phyloP scores from a whole-genome alignment of 2,329 filamentous ascomycete genomes.

The Xylariaceae sp. region DNA sequence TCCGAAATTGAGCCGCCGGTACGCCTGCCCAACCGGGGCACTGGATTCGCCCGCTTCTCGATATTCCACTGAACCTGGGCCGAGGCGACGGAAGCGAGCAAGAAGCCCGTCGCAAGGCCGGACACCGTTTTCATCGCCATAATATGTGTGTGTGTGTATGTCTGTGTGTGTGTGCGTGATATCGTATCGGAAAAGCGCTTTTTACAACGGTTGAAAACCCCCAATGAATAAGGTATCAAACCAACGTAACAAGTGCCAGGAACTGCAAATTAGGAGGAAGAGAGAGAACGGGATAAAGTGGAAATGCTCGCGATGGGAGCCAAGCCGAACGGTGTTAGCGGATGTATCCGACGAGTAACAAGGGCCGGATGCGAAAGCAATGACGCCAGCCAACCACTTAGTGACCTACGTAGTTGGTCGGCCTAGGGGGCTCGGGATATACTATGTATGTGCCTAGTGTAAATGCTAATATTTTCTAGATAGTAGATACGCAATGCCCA shows the following conservation, averaged over 20 bases:
- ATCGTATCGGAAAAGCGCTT: neutral
- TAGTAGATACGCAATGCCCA: too few relatives aligned
- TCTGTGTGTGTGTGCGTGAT: neutral
- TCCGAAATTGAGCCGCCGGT: constrained; percentile 37
- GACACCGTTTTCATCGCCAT: constrained; percentile 24
- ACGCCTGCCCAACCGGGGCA: constrained; percentile 34
- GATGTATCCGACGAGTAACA: neutral
- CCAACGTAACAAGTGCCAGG: too few relatives aligned
- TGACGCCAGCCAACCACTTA: neutral
- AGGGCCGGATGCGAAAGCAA: neutral
- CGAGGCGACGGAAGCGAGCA: constrained; percentile 27
- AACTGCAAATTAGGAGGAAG: neutral
- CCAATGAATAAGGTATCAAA: too few relatives aligned
- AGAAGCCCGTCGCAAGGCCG: constrained; percentile 25
- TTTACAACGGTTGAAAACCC: too few relatives aligned
- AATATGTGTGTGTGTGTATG: neutral
- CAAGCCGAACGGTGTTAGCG: too few relatives aligned
- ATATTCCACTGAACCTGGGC: constrained; percentile 45
- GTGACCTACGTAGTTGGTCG: neutral
- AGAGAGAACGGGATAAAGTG: neutral
- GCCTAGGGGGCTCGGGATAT: neutral
- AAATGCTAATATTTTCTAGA: neutral
- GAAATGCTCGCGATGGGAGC: too few relatives aligned
- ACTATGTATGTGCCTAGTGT: neutral
- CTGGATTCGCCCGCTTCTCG: constrained; percentile 31